Evolutionary conservation across 192 early-diverging fungal species (phyloP), one percentile per base, ranked within the genome.

Genomic region (Rhizophlyctis rosea): DNA sequence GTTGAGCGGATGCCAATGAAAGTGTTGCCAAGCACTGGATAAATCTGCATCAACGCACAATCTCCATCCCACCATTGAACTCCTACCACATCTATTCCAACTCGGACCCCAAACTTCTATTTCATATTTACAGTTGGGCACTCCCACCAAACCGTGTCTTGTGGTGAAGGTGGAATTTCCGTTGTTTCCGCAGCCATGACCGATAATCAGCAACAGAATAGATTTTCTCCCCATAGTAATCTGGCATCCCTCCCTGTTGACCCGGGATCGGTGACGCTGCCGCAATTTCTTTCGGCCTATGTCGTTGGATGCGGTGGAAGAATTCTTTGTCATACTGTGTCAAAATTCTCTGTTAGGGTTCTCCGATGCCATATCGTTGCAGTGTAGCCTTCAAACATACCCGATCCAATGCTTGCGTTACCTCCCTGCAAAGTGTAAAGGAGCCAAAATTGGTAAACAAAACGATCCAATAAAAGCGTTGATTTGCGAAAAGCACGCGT

Each of bases 181-280:
- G 34, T 78, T 97, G 94, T 71, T 92, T 94, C 65, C 88, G 75
- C 35, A 95, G 77, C 94, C 94, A 97, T 33, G 73, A 69, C 44
- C 92, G 82, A 69, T 97, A 97, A 49, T 83, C 90, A 5, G 60
- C 47, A 30, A 97, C 84, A 44, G 87, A 90, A 55, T 86, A 85
- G 75, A 97, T 91, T 67, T 91, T 93, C 64, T 96, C 92, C 39
- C 90, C 92, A 63, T 94, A 96, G 69, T 87, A 96, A 77, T 94
- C 91, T 18, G 92, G 92, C 60, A 92, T 77, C 54, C 63, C 71
- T 24, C 56, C 50, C 24, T 72, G 52, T 0, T 0, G 13, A 24
- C 39, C 49, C n/a, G 47, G 52, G 32, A 44, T 24, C 21, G 61
- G 61, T n/a, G 23, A 25, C 7, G 50, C 67, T 0, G 53, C 35